Conservation (phyloP, 1,284 basidiomycete genomes). For the Ustilago bromivora region DNA sequence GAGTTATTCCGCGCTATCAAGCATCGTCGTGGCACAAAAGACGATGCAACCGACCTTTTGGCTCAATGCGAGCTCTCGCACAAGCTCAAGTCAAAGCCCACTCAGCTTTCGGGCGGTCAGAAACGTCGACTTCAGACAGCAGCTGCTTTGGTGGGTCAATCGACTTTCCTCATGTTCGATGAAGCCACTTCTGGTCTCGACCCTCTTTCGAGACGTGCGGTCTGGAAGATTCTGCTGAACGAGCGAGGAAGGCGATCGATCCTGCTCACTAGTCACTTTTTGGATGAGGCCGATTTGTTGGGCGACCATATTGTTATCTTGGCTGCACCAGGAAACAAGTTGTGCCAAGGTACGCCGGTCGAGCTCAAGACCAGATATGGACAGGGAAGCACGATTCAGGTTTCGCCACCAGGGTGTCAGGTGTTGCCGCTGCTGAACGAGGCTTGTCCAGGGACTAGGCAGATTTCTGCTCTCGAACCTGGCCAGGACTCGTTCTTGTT, state of each 20-base stretch:
- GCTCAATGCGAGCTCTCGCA: constrained; percentile 76
- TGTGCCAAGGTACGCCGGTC: constrained; percentile 80
- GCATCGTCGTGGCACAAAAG: constrained; percentile 72
- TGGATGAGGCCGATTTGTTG: constrained; percentile 83
- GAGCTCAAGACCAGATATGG: constrained; percentile 79
- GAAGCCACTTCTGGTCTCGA: constrained; percentile 83
- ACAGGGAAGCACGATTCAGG: constrained; percentile 77
- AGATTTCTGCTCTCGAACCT: constrained; percentile 29
- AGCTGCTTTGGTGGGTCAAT: constrained; percentile 80
- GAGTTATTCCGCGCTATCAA: constrained; percentile 81
- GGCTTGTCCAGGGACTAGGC: constrained; percentile 70
- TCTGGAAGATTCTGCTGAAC: constrained; percentile 79
- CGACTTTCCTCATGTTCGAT: constrained; percentile 79
- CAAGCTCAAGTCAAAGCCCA: constrained; percentile 78
- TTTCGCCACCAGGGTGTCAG: constrained; percentile 19
- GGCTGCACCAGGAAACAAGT: constrained; percentile 79
- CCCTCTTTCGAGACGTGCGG: constrained; percentile 79
- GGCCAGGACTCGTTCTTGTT: constrained; percentile 69
- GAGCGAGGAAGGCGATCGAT: constrained; percentile 77
- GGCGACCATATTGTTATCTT: constrained; percentile 82
- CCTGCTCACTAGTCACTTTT: constrained; percentile 79
- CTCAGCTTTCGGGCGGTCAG: constrained; percentile 80
- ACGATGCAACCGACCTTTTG: constrained; percentile 34
- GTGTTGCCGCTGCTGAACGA: constrained; percentile 19
- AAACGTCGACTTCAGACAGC: constrained; percentile 84